Evolutionary conservation across 2,329 filamentous ascomycete species (phyloP).

Genomic region (Trichoderma aggressivum): DNA sequence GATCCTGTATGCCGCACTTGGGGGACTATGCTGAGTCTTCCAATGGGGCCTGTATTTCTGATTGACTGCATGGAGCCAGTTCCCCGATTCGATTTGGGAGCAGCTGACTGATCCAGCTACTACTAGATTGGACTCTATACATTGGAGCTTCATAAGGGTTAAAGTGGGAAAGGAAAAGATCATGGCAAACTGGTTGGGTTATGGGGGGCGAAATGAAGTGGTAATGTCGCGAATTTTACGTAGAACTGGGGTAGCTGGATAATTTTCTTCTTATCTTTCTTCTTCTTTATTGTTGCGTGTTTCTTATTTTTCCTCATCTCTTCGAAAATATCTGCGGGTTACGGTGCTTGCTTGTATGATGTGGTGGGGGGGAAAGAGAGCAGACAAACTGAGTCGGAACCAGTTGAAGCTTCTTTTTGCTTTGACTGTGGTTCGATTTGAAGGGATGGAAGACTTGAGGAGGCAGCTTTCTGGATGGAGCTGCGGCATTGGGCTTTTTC

Average conservation of each 20-base stretch:
- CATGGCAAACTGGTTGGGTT: background rate
- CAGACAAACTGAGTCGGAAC: background rate
- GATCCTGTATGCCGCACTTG: background rate
- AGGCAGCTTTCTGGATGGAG: background rate
- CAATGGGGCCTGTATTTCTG: background rate
- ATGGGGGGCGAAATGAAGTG: background rate
- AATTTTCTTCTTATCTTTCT: background rate
- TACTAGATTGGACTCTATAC: background rate
- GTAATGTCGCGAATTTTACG: slow-evolving; percentile 1
- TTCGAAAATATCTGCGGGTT: background rate
- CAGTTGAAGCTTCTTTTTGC: background rate
- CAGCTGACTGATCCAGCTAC: background rate
- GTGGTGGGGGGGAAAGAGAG: background rate
- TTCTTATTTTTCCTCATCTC: background rate
- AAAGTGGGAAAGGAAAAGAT: background rate
- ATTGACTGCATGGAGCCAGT: background rate
- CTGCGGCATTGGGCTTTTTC: background rate
- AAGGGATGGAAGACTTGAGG: background rate
- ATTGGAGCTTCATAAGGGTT: background rate
- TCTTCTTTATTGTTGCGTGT: background rate
- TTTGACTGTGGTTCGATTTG: background rate
- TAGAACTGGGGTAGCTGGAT: slow-evolving; percentile 1
- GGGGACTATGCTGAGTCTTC: background rate
- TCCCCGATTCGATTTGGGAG: background rate
- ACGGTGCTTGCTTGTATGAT: background rate